phyloP scores from a whole-genome alignment of 2,329 filamentous ascomycete genomes.

The Penicillium concentricum region DNA sequence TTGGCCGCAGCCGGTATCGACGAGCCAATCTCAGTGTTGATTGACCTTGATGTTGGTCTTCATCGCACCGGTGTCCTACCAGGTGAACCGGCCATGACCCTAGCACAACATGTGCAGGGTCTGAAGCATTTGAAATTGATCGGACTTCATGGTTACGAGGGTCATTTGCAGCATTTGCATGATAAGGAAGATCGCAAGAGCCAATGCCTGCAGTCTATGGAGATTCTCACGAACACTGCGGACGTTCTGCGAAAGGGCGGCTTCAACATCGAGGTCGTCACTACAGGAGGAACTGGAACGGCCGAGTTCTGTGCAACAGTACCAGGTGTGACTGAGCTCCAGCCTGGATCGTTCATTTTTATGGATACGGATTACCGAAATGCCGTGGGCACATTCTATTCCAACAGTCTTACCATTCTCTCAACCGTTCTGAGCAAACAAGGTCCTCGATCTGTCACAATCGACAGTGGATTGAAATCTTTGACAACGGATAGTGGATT shows the following conservation, averaged over 20 bases:
- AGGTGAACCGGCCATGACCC: conserved; percentile 39
- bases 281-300: conserved; percentile 54
- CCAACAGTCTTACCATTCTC: conserved; percentile 51
- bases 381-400: conserved; percentile 51
- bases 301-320: conserved; percentile 54
- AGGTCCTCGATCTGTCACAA: conserved; percentile 46
- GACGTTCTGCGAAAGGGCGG: conserved; percentile 44
- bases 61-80: conserved; percentile 51
- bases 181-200: conserved; percentile 42
- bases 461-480: conserved; percentile 52
- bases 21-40: conserved; percentile 43
- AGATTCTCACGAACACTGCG: conserved; percentile 45
- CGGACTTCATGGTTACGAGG: conserved; percentile 55
- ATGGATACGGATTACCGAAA: conserved; percentile 59
- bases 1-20: conserved; percentile 37
- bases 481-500: conserved; percentile 54
- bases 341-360: conserved; percentile 57
- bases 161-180: conserved; percentile 55
- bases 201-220: conserved; percentile 50
- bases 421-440: conserved; percentile 52
- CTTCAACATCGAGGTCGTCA: conserved; percentile 51
- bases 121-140: conserved; percentile 46
- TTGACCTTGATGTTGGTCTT: conserved; percentile 54
- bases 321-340: conserved; percentile 54
- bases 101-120: conserved; percentile 42